Percentiles rank a stretch among this genome's conserved stretches.
phyloP scores from a whole-genome alignment of 257 asterid species.

The Ophiorrhiza pumila region DNA sequence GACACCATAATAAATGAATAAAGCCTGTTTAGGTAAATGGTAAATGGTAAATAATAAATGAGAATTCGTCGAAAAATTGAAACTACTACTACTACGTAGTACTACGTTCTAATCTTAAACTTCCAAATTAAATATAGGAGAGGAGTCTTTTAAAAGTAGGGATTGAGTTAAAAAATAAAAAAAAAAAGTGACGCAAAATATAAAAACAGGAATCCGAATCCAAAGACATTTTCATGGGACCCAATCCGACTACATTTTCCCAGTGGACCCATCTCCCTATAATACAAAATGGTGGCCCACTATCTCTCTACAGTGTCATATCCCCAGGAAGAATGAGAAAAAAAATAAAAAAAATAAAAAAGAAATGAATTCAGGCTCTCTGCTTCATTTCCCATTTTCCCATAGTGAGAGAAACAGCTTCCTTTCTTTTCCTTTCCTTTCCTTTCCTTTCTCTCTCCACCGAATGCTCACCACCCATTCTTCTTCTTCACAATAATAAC shows the following conservation, averaged over 20 bases:
- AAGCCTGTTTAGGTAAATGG: too few species aligned
- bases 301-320: conserved; percentile 3
- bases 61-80: too few species aligned
- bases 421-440: background rate
- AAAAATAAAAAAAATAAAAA: background rate
- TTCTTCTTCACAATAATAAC: background rate
- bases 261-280: conserved; percentile 22
- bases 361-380: background rate
- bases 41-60: background rate
- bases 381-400: background rate
- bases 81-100: too few species aligned
- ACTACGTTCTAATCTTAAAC: too few species aligned
- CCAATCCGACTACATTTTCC: background rate
- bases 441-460: background rate
- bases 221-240: conserved; percentile 23
- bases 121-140: too few species aligned
- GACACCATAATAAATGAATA: background rate
- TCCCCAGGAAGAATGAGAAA: conserved; percentile 6
- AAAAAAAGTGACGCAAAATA: background rate
- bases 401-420: background rate
- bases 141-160: too few species aligned
- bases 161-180: too few species aligned
- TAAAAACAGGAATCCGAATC: conserved; percentile 18
- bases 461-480: background rate
- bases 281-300: conserved; percentile 11